Conservation (phyloP, 805 yeast genomes). For the Komagataella mondaviorum region DNA sequence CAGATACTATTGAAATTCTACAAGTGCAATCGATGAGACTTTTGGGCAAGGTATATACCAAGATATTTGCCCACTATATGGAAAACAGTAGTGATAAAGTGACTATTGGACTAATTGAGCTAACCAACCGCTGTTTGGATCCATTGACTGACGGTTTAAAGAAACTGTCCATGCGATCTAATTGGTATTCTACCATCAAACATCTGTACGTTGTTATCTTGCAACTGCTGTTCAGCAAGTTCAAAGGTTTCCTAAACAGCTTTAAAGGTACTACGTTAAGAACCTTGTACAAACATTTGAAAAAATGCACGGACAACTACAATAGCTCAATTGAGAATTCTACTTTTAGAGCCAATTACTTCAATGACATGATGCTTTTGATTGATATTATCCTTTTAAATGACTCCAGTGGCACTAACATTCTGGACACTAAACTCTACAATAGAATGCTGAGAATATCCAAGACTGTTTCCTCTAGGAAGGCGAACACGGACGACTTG, state of each 20-base stretch:
- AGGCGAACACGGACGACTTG: slow-evolving; percentile 3
- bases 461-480: slow-evolving; percentile 11
- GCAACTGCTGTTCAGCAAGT: slow-evolving; percentile 15
- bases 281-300: slow-evolving; percentile 16
- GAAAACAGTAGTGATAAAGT: slow-evolving; percentile 18
- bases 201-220: slow-evolving; percentile 16
- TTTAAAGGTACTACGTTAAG: slow-evolving; percentile 14
- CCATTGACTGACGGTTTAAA: slow-evolving; percentile 9
- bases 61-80: slow-evolving; percentile 13
- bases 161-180: slow-evolving; percentile 16
- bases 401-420: slow-evolving; percentile 13
- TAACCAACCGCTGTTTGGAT: slow-evolving; percentile 9
- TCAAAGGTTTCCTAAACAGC: slow-evolving; percentile 20
- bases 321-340: slow-evolving; percentile 17
- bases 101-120: slow-evolving; percentile 16
- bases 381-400: slow-evolving; percentile 15
- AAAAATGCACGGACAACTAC: slow-evolving; percentile 19
- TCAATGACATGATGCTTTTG: slow-evolving; percentile 15
- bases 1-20: neutral
- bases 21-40: slow-evolving; percentile 6
- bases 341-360: slow-evolving; percentile 17
- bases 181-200: slow-evolving; percentile 18
- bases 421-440: slow-evolving; percentile 16
- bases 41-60: slow-evolving; percentile 11
- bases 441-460: slow-evolving; percentile 16